Percentiles rank a stretch among this genome's conserved stretches.
phyloP scores from a whole-genome alignment of 1,284 basidiomycete genomes.

The Apiotrichum mycotoxinovorans region DNA sequence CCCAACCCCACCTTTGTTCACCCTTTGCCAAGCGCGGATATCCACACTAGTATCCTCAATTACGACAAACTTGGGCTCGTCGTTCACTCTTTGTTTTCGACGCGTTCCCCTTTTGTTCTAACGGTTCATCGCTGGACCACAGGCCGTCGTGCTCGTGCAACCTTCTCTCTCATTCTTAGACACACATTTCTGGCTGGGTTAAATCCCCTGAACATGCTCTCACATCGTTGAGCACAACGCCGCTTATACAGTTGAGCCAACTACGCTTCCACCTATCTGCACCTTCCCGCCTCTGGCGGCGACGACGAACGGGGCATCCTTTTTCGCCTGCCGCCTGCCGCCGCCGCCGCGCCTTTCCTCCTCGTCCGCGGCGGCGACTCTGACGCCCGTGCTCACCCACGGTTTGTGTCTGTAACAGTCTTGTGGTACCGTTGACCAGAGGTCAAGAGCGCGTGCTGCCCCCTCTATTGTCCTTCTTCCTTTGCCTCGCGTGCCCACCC shows the following conservation, averaged over 20 bases:
- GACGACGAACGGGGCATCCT: background rate
- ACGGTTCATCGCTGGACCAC: too few species aligned
- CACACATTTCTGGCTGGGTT: background rate
- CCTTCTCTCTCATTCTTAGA: background rate
- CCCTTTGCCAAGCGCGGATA: too few species aligned
- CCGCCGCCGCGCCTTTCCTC: background rate
- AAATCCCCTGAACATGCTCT: background rate
- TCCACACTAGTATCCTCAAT: too few species aligned
- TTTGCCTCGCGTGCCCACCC: too few species aligned
- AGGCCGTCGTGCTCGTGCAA: background rate
- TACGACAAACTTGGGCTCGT: too few species aligned
- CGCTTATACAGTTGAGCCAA: background rate
- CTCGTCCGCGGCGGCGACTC: background rate
- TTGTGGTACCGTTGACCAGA: background rate
- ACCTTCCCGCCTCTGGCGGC: background rate
- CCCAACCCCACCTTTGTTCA: too few species aligned
- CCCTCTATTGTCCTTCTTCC: too few species aligned
- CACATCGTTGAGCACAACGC: background rate
- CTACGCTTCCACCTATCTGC: background rate
- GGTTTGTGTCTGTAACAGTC: background rate
- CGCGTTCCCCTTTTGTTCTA: too few species aligned
- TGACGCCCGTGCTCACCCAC: background rate
- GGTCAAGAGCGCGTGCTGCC: background rate
- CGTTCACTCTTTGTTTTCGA: too few species aligned
- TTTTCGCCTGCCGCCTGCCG: background rate